A percentile compares a stretch with the other conserved stretches of the same genome.
Conservation (phyloP, 257 asterid species). For the Haberlea rhodopensis region DNA sequence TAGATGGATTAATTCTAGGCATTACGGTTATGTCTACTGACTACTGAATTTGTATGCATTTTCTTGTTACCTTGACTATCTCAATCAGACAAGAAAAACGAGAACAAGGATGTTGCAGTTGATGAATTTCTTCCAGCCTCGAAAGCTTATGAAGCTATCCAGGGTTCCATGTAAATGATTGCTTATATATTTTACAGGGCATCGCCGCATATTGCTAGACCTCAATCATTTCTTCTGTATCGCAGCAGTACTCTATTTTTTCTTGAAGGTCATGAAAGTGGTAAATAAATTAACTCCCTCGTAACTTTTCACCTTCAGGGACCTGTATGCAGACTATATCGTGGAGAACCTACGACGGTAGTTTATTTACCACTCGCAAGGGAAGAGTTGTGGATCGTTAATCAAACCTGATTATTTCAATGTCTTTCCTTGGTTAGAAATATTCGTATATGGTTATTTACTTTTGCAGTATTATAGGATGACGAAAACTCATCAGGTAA, state of each 20-base stretch:
- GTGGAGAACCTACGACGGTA: neutral
- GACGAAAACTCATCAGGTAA: neutral
- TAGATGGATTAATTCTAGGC: too few relatives aligned
- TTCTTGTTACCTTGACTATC: conserved; percentile 29
- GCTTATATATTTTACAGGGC: neutral
- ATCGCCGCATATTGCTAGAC: neutral
- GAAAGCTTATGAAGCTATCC: neutral
- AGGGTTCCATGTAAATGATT: neutral
- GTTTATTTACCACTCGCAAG: neutral
- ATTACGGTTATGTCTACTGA: neutral
- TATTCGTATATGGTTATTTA: neutral
- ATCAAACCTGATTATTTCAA: neutral
- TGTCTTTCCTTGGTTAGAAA: neutral
- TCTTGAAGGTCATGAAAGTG: neutral
- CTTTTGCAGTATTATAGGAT: neutral
- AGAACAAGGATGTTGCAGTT: conserved; percentile 65
- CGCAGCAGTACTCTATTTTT: neutral
- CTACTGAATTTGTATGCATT: neutral
- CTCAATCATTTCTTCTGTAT: neutral
- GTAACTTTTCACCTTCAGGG: neutral
- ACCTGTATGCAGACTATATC: neutral
- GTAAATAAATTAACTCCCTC: neutral
- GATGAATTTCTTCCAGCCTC: neutral
- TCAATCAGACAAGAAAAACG: conserved; percentile 63
- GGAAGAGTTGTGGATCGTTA: neutral